Base-by-base conservation (phyloP, 805 yeast species). In the Wickerhamiella bombiphila region DNA sequence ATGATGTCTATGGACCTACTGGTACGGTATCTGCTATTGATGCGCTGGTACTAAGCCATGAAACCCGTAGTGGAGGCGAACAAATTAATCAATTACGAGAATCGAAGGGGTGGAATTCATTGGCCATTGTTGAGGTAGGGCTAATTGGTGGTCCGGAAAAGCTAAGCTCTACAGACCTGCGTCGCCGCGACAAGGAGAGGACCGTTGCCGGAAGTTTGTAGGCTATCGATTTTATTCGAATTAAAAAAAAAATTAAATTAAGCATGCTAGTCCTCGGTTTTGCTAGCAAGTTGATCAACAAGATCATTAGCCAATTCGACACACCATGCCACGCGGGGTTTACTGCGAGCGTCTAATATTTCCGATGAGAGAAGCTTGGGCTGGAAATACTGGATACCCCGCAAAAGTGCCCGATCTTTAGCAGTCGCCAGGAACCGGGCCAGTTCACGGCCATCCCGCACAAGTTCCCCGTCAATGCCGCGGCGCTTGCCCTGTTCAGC, bases 1-100 rank as follows among this genome's bases (percentile, higher is more conserved):
- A 74, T 42, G 97, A 91, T 54, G 69, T 86, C 0, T 85, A 93
- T 58, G 99, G 99, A 0, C 98, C 97, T 3, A 85, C 98, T 0
- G 94, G 83, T 0, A 66, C 69, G 9, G 66, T 79, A 2, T 65
- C 66, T 11, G 76, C 74, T 35, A 81, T 91, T 29, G 80, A 86
- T 46, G 78, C n/a, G 0, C 64, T 91, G 29, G 74, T 88, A 0
- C 73, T 91, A 3, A 81, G 94, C 46, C 65, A 72, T 32, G 98
- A 91, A 50, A 78, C 96, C 0, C 58, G 65, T 0, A 54, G 65
- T 7, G 97, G 97, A 2, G 97, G 81, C 0, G 69, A 61, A 0
- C 63, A 64, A 40, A 77, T 91, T 32, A 91, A 93, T 51, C 61
- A 70, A 11, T 66, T 66, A 28, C 68, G 99, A 46, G 37, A 41